Base-by-base conservation (phyloP, 352 stramenopile species). In the Globisporangium carolinianum region DNA sequence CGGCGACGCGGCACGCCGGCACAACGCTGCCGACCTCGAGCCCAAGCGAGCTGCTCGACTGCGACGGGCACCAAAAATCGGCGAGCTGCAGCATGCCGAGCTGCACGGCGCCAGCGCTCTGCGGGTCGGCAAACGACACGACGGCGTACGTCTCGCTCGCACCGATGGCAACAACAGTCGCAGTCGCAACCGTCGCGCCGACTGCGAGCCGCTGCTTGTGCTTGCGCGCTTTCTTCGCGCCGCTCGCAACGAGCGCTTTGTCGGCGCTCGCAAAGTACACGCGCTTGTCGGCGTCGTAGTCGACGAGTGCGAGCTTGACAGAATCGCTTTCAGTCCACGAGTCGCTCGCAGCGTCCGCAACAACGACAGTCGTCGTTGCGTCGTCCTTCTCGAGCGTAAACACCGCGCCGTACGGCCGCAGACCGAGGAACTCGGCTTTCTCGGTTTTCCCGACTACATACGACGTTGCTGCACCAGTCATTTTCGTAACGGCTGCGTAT, bases 241-340 rank as follows among this genome's bases (percentile, higher is more conserved):
- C 75, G 35, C 51, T 79, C 53, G 76, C 73, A 3, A 90, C 80
- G 7, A 93, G 66, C n/a, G 58, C 55, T 3, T 62, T 60, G 38
- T 80, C 72, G 10, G 73, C 62, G 24, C 66, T 57, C 9, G 71
- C 86, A 48, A 83, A 93, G 63, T 83, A 95, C 42, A 96, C 75
- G 46, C 73, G 72, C 72, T 94, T 96, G 36, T 86, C 86, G 50
- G 88, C 88, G 60, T 96, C 85, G 62, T 87, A 96, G 67, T 96
- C 83, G 1, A 86, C 81, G 3, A 94, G 68, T 12, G 89, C 57
- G 47, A 96, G 46, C 73, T 94, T 92, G 37, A 90, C 70, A 41
- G 57, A 69, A 54, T 85, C 68, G 41, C 77, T 78, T 65, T 92
- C 79, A 51, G 79, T 66, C 72, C 73, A 88, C 24, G 66, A 52